Evolutionary conservation across 208 protist genomes (phyloP).

Genomic region (Leptomonas pyrrhocoris): DNA sequence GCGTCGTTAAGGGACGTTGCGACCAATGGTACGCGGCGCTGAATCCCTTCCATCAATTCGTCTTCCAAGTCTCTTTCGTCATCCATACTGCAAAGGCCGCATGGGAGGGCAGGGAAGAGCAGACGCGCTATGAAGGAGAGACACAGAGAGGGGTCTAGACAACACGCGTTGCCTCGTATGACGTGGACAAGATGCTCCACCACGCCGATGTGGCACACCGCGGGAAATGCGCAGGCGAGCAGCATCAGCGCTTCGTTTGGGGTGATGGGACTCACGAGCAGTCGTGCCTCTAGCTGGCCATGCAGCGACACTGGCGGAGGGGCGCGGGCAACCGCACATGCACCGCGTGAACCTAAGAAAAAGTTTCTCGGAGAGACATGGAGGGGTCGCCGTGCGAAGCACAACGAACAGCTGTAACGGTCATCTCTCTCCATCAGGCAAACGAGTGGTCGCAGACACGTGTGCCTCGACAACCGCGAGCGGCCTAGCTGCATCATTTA

Average conservation of each 20-base stretch:
- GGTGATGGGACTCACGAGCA: slow-evolving; percentile 33
- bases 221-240: neutral
- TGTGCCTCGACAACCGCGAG: neutral
- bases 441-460: neutral
- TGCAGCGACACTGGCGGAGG: neutral
- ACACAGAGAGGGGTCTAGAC: slow-evolving; percentile 15
- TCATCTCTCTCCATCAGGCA: neutral
- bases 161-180: slow-evolving; percentile 25
- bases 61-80: too few species aligned
- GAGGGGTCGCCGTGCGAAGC: too few species aligned
- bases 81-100: neutral
- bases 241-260: slow-evolving; percentile 35
- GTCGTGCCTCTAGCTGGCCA: slow-evolving; percentile 28
- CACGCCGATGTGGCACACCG: slow-evolving; percentile 21
- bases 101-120: slow-evolving; percentile 6
- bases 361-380: too few species aligned
- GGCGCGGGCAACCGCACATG: neutral
- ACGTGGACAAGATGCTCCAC: slow-evolving; percentile 27
- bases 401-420: too few species aligned
- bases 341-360: neutral
- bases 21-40: neutral
- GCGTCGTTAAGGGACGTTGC: neutral
- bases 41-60: neutral
- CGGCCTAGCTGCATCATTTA: neutral
- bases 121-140: slow-evolving; percentile 15